Base-by-base conservation (phyloP, 1,284 basidiomycete species). In the Apiotrichum domesticum region DNA sequence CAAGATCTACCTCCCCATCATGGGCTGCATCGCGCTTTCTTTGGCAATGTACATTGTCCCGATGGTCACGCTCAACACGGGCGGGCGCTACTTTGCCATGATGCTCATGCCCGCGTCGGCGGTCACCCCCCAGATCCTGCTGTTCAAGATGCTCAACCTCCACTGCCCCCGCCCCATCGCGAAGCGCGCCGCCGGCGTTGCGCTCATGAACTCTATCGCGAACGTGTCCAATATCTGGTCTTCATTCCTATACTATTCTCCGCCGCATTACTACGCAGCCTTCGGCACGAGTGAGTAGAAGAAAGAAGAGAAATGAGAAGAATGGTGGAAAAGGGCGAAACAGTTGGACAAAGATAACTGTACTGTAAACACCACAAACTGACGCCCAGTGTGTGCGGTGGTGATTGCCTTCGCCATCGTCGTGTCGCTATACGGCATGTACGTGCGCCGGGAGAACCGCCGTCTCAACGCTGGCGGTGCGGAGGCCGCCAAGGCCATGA, bases 221-320 rank as follows among this genome's bases (percentile, higher is more conserved):
- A 74, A 77, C 59, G 73, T 73, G 14, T 72, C 74, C 46, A 75
- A 77, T 58, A 72, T 77, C 56, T 75, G 72, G 72, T 72, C 72
- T 0, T 66, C 69, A 4, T 77, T 76, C 65, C 67, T 75, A 37
- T 74, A 74, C 69, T 65, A 62, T 55, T 55, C 59, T 44, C 51
- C 63, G 6, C 74, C 73, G 7, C 66, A 68, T 43, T 75, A 72
- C 64, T 55, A 73, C 43, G 63, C 66, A 15, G 76, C 74, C 10
- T 77, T 77, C 59, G 71, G 76, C 63, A 15, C 41, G 10, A 42
- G 41, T 42, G 41, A 42, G 41, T 42, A 15, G 10, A 39, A 39
- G 8, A 13, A 39, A 39, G 37, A 8, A 39, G 37, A 39, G 37
- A 39, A 9, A 13, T 39, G 7, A 13, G 37, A 8, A 9, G 37